Evolutionary conservation across 306 rosid genomes (phyloP).

Genomic region (Medicago truncatula): DNA sequence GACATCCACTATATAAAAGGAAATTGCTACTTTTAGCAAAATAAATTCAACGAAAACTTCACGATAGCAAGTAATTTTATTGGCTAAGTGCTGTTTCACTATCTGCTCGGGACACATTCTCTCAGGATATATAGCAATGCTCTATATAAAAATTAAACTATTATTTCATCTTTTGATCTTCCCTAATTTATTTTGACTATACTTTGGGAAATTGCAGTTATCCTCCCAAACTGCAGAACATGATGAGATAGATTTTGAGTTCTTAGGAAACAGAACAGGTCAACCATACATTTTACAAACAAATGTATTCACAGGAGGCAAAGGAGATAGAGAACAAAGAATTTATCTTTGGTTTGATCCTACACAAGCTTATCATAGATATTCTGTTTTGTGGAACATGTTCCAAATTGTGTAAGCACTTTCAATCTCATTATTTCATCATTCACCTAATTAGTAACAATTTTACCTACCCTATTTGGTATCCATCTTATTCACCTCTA

Average conservation of each 20-base stretch:
- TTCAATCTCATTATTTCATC: neutral
- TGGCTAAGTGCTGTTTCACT: too few species aligned
- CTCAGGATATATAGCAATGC: too few species aligned
- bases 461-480: neutral
- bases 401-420: constrained; percentile 68
- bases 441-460: neutral
- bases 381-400: constrained; percentile 83
- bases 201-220: constrained; percentile 51
- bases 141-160: neutral
- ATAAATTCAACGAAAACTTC: too few species aligned
- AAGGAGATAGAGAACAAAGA: constrained; percentile 90
- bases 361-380: constrained; percentile 70
- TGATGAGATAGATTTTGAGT: constrained; percentile 94
- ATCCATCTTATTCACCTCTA: neutral
- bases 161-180: neutral
- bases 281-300: constrained; percentile 90
- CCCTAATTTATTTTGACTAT: neutral
- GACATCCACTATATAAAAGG: too few species aligned
- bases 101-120: too few species aligned
- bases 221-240: constrained; percentile 86
- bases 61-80: too few species aligned
- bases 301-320: constrained; percentile 89
- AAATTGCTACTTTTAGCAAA: too few species aligned
- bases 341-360: constrained; percentile 96
- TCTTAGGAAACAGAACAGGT: constrained; percentile 91